These are phyloP conservation scores for Solanum chilense DNA, from an alignment of 257 asterid species.

Conservation along the genomic window DNA sequence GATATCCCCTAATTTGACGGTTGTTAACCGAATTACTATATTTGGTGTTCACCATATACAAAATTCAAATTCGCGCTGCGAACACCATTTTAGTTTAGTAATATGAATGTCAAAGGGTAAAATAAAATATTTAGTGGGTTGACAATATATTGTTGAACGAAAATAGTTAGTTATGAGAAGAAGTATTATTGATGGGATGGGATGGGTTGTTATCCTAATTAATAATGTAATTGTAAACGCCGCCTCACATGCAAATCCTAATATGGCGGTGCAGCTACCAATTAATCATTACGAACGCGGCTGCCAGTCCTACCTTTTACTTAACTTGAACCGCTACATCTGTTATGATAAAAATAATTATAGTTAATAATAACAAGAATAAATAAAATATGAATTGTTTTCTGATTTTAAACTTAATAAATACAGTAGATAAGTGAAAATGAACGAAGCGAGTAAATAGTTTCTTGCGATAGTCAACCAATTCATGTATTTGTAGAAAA, in stretches of 20 bases:
- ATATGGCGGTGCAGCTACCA: neutral
- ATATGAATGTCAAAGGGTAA: neutral
- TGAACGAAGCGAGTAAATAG: no score
- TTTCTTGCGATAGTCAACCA: no score
- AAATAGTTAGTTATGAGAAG: neutral
- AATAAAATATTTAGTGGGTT: neutral
- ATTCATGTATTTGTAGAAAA: no score
- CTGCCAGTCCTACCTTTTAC: neutral
- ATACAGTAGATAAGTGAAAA: no score
- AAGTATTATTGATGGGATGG: neutral
- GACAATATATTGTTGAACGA: neutral
- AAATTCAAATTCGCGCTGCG: fast-evolving
- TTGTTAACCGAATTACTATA: neutral
- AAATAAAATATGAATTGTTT: no score
- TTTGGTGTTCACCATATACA: no score
- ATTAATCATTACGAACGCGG: neutral
- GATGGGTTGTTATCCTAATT: neutral
- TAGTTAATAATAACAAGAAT: no score
- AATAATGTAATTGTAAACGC: neutral
- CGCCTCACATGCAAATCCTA: neutral
- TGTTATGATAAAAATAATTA: neutral
- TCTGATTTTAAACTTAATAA: no score
- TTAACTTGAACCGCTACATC: neutral
- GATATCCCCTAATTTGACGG: neutral
- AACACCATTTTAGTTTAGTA: neutral